A percentile compares a stretch with the other conserved stretches of the same genome.
phyloP scores from a whole-genome alignment of 441 rosid species.

The Syzygium malaccense region DNA sequence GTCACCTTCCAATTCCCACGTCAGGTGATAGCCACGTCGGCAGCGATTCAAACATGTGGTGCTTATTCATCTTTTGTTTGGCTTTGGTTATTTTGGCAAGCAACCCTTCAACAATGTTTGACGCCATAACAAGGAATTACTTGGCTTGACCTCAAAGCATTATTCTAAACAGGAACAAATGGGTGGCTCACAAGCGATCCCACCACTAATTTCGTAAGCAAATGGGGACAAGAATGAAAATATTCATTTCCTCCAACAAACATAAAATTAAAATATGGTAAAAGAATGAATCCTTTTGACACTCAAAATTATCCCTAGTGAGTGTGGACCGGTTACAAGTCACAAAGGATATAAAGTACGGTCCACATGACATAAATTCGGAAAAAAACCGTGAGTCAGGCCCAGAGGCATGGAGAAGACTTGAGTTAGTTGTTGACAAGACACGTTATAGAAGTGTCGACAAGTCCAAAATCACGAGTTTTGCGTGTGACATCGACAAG shows the following conservation, averaged over 20 bases:
- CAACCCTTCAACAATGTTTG: background rate
- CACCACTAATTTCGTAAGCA: background rate
- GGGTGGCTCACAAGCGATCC: background rate
- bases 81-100: background rate
- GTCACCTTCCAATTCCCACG: background rate
- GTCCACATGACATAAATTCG: no score
- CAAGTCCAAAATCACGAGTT: no score
- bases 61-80: background rate
- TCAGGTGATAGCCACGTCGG: background rate
- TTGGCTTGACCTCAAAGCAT: background rate
- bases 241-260: background rate
- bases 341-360: no score
- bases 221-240: background rate
- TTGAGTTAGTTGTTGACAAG: no score
- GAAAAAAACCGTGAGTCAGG: no score
- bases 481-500: no score
- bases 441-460: no score
- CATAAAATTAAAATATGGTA: background rate
- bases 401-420: no score
- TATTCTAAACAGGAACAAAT: background rate
- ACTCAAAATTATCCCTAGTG: no score
- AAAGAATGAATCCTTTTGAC: background rate
- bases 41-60: background rate
- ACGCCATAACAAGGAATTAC: background rate
- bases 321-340: no score